These are phyloP conservation scores for Aureobasidium lini DNA, from an alignment of 2,329 filamentous ascomycete species.

Conservation along the genomic window DNA sequence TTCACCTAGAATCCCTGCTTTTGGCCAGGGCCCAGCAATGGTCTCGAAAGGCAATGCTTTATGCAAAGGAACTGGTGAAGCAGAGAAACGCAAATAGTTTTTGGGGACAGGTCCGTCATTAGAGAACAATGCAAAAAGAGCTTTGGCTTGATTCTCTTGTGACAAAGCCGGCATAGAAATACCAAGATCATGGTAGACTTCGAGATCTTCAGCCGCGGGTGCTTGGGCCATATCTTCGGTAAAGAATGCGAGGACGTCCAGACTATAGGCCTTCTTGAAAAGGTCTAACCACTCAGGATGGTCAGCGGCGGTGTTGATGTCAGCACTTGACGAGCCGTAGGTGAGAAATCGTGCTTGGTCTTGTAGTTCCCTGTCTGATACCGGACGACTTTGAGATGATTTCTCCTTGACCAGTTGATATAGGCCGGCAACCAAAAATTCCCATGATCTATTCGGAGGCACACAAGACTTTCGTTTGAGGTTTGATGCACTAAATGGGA, in stretches of 20 bases:
- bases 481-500: slow-evolving; percentile 37
- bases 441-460: background rate
- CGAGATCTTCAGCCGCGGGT: slow-evolving; percentile 27
- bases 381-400: background rate
- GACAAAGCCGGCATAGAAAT: slow-evolving; percentile 23
- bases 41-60: background rate
- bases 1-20: background rate
- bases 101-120: background rate
- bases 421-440: background rate
- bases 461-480: background rate
- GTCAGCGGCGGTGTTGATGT: slow-evolving; percentile 37
- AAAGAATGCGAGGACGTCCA: slow-evolving; percentile 27
- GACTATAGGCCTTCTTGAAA: slow-evolving; percentile 43
- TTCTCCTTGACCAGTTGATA: background rate
- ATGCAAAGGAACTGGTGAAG: background rate
- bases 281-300: slow-evolving; percentile 40
- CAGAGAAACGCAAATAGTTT: background rate
- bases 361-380: background rate
- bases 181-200: slow-evolving; percentile 29
- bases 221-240: slow-evolving; percentile 23
- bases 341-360: background rate
- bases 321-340: slow-evolving; percentile 41
- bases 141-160: background rate
- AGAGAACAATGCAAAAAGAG: background rate
- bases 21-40: background rate